Percentiles rank a stretch among this genome's conserved stretches.
Conservation (phyloP, 305 asterid genomes). For the Andrographis paniculata region DNA sequence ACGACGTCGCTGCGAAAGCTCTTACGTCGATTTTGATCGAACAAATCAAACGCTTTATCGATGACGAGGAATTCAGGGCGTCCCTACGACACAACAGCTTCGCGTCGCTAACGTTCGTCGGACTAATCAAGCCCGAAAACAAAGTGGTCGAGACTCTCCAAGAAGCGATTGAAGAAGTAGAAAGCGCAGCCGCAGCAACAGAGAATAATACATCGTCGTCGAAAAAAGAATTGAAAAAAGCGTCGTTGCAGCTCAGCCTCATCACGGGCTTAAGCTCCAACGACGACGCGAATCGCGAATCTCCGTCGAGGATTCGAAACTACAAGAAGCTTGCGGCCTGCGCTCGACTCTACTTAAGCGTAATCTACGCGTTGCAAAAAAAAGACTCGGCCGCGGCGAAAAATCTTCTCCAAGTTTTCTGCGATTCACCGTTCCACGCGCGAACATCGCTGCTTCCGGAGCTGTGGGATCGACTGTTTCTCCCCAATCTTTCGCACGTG, state of each 20-base stretch:
- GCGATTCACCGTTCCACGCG: constrained; percentile 62
- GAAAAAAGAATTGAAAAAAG: constrained; percentile 65
- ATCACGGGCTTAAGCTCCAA: constrained; percentile 73
- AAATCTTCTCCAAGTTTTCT: constrained; percentile 67
- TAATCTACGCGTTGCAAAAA: constrained; percentile 54
- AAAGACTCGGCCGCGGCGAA: constrained; percentile 58
- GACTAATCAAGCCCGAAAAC: constrained; percentile 32
- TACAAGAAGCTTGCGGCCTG: constrained; percentile 67
- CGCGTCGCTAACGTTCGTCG: constrained; percentile 41
- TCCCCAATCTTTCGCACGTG: constrained; percentile 51
- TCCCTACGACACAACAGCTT: constrained; percentile 51
- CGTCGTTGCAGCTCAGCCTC: constrained; percentile 79
- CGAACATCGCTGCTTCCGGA: constrained; percentile 47
- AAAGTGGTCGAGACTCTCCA: constrained; percentile 59
- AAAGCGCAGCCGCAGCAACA: constrained; percentile 52
- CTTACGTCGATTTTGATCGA: constrained; percentile 54
- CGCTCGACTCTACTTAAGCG: constrained; percentile 79
- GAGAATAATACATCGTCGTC: constrained; percentile 34
- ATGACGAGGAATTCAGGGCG: constrained; percentile 59
- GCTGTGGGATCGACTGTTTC: constrained; percentile 60
- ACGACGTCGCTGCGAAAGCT: constrained; percentile 68
- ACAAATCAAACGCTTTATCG: constrained; percentile 36
- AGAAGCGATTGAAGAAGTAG: constrained; percentile 65
- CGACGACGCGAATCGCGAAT: constrained; percentile 40
- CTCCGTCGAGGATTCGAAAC: constrained; percentile 60